These are phyloP conservation scores for Nidularia sp. DNA, from an alignment of 768 basidiomycete species.

Conservation along the genomic window DNA sequence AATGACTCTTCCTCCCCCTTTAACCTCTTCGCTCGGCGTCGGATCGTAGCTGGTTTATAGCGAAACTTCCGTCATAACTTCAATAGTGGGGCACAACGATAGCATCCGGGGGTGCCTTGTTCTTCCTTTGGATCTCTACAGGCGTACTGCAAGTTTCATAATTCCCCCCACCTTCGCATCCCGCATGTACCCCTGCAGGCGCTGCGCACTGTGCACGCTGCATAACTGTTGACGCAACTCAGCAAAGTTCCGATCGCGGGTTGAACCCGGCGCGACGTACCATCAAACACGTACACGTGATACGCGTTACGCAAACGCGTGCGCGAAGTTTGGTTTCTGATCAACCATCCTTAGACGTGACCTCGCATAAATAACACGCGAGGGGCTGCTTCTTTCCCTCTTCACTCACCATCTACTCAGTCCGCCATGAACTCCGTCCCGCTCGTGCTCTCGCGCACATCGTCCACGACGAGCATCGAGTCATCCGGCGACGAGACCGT, in stretches of 20 bases:
- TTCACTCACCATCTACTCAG: conserved; percentile 5
- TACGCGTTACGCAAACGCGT: not conserved
- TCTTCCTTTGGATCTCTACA: no score
- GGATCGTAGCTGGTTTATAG: no score
- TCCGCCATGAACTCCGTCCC: conserved; percentile 4
- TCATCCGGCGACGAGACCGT: conserved; percentile 45
- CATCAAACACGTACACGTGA: conserved; percentile 4
- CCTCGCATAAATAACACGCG: conserved; percentile 19
- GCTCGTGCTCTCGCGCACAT: conserved; percentile 46
- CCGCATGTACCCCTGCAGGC: no score
- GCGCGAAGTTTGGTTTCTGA: conserved; percentile 4
- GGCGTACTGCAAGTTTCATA: no score
- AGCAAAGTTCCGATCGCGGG: not conserved
- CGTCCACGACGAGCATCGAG: conserved; percentile 47
- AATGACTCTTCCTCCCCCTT: no score
- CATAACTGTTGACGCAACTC: no score
- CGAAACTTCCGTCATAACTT: no score
- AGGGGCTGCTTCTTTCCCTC: conserved; percentile 3
- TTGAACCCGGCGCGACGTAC: not conserved
- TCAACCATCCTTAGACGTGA: not conserved
- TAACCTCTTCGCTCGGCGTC: no score
- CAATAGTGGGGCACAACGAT: no score
- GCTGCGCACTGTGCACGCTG: no score
- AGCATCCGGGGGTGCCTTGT: no score
- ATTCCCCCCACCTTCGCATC: no score